Evolutionary conservation across 1,139 yeast genomes (phyloP), one percentile per base, ranked within the genome.

Genomic region (Sugiyamaella novakii): DNA sequence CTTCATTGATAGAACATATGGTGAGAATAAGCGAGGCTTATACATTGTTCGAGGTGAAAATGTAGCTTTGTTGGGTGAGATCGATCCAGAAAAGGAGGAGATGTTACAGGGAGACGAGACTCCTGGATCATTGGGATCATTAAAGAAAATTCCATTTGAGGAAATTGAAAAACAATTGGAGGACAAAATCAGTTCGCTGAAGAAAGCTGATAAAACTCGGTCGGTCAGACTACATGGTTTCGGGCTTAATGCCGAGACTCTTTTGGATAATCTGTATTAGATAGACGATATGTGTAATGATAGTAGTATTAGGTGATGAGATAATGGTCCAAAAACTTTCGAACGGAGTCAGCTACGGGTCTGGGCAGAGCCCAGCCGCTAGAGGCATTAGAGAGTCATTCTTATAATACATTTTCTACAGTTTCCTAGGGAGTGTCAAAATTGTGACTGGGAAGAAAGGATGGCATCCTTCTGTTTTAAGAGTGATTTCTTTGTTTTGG

Each of bases 41-140:
- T 85, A 84, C 63, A 80, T 94, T 74, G 85, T 94, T 33, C 85
- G 98, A 70, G 98, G 99, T 55, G 99, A 92, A 68, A 92, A 92
- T 62, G 95, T 92, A 12, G 95, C 91, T n/a, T 80, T 91, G 81
- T 70, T 92, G 68, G 98, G 98, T 18, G 98, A 92, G 66, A 78
- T 92, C 33, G 97, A 92, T 67, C 85, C 89, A 55, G 96, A 88
- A 63, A 79, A 74, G 58, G 97, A 91, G 67, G 95, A 86, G 63
- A 80, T 74, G 54, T 84, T 86, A 51, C 74, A 86, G 62, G 75
- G 75, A 21, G 45, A 47, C 24, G 44, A 40, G 31, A 43, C 42
- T 6, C 59, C 59, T 3, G 60, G 60, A 1, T 55, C 59, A 1
- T 34, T 51, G 12, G 47, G 54, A 39, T 68, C 70, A 15, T 73